Evolutionary conservation across 106 monocot genomes (phyloP), one percentile per base, ranked within the genome.

Genomic region (Triglochin maritima): DNA sequence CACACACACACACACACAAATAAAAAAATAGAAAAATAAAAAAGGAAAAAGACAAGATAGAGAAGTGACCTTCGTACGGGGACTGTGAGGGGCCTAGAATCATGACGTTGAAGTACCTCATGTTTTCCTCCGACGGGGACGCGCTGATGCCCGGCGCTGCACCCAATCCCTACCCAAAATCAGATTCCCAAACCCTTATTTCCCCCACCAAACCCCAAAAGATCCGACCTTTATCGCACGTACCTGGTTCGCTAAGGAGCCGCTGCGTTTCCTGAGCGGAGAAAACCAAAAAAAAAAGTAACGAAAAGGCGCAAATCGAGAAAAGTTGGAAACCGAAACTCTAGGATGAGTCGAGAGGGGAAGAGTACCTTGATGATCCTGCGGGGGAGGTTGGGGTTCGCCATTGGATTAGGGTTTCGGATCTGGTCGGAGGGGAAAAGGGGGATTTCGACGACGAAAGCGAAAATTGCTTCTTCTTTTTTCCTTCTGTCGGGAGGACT

Each of bases 31-130:
- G 52, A 52, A 11, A 7, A 52, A 0, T 11, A 52, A 52, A 8
- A 8, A 52, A 52, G 11, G 0, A 52, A 52, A 8, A 8, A 7
- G 11, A 11, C 4, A 56, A 12, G 41, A 67, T 6, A 60, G 50
- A 57, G 56, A 44, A 16, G 9, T 9, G 46, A 69, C 96, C 96
- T 88, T 98, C 96, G 71, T 88, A 98, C 0, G 96, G 96, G 62
- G 96, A 98, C 66, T 98, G 96, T 0, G 86, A 62, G 8, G 96
- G 96, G 0, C 96, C 96, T 49, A 98, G 88, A 63, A 98, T 86
- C 96, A 98, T 98, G 8, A 98, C 96, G 50, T 98, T 88, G 64
- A 98, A 98, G 65, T 98, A 98, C 6, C 91, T 79, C 96, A 98
- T 98, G 61, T 98, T 98, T 17, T 91, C 96, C 76, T 98, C 96